A percentile compares a stretch with the other conserved stretches of the same genome.
These are phyloP conservation scores for Kodamaea hsintzibuensis DNA, from an alignment of 805 yeast species.

Conservation along the genomic window DNA sequence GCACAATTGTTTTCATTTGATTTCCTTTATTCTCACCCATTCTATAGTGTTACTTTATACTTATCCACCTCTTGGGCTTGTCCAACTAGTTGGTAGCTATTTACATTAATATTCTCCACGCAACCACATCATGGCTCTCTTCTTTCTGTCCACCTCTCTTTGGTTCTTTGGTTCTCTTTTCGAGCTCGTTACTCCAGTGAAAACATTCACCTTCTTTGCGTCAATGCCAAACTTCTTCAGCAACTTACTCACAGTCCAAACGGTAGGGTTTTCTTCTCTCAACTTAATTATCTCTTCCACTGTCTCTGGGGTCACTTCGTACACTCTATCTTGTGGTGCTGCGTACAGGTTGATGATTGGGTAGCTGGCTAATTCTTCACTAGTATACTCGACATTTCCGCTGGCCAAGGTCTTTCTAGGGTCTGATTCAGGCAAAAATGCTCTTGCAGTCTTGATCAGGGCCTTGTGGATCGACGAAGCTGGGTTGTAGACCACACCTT, in stretches of 20 bases:
- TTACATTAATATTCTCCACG: conserved; percentile 46
- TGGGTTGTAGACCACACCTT: conserved; percentile 66
- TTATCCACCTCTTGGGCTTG: neutral
- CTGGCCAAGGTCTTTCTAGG: conserved; percentile 48
- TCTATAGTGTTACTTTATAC: neutral
- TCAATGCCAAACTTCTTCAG: conserved; percentile 62
- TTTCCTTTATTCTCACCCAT: neutral
- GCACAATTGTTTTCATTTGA: neutral
- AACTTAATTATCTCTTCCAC: conserved; percentile 57
- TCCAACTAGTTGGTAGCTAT: neutral
- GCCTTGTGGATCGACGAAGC: conserved; percentile 49
- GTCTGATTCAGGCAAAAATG: conserved; percentile 64
- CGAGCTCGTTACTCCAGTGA: conserved; percentile 36
- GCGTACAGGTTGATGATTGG: conserved; percentile 42
- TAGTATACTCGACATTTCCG: conserved; percentile 29
- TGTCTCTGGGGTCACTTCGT: conserved; percentile 58
- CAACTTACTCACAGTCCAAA: conserved; percentile 62
- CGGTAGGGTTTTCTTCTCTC: conserved; percentile 57
- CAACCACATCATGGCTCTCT: conserved; percentile 65
- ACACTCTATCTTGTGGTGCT: conserved; percentile 40
- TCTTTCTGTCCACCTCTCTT: conserved; percentile 52
- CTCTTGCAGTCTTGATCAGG: conserved; percentile 61
- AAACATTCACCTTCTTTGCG: conserved; percentile 29
- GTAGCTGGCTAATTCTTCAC: conserved; percentile 36
- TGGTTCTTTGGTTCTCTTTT: conserved; percentile 48